Evolutionary conservation across 1,139 yeast genomes (phyloP).

Genomic region (Zygotorulaspora mrakii): DNA sequence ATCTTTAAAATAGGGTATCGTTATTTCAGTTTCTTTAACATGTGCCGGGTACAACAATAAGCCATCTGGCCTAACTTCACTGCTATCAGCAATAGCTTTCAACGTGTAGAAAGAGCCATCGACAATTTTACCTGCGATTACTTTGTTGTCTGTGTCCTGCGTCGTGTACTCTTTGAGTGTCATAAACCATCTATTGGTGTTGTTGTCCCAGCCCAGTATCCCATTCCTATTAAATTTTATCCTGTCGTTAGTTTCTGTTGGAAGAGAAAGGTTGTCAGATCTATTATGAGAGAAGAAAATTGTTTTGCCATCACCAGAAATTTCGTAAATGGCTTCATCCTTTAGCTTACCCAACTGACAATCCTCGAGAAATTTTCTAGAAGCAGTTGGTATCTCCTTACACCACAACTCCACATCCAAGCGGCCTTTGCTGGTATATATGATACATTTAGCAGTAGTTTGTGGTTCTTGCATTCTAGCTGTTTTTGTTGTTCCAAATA

Average conservation of each 20-base stretch:
- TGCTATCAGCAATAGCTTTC: slow-evolving; percentile 46
- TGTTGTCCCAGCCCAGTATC: slow-evolving; percentile 49
- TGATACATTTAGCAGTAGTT: slow-evolving; percentile 56
- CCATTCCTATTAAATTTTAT: slow-evolving; percentile 55
- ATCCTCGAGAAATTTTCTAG: slow-evolving; percentile 47
- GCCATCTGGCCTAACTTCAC: slow-evolving; percentile 45
- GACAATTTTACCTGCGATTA: slow-evolving; percentile 59
- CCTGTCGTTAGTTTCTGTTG: slow-evolving; percentile 54
- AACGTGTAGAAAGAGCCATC: slow-evolving; percentile 59
- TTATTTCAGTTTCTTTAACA: slow-evolving; percentile 43
- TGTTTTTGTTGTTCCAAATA: background rate
- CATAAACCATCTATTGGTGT: slow-evolving; percentile 29
- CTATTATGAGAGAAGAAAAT: slow-evolving; percentile 4
- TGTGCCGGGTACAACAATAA: slow-evolving; percentile 52
- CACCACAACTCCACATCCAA: slow-evolving; percentile 68
- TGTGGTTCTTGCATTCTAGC: slow-evolving; percentile 45
- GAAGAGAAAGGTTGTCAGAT: slow-evolving; percentile 36
- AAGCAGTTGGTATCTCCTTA: slow-evolving; percentile 56
- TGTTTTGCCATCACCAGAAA: slow-evolving; percentile 4
- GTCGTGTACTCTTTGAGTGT: slow-evolving; percentile 28
- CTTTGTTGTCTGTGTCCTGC: slow-evolving; percentile 42
- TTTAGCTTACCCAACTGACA: slow-evolving; percentile 40
- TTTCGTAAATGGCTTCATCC: slow-evolving; percentile 6
- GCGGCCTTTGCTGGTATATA: slow-evolving; percentile 58
- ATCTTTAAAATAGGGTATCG: slow-evolving; percentile 51